Percentiles rank a stretch among this genome's conserved stretches.
Conservation (phyloP, 148 eudicot genomes). For the Simmondsia chinensis region DNA sequence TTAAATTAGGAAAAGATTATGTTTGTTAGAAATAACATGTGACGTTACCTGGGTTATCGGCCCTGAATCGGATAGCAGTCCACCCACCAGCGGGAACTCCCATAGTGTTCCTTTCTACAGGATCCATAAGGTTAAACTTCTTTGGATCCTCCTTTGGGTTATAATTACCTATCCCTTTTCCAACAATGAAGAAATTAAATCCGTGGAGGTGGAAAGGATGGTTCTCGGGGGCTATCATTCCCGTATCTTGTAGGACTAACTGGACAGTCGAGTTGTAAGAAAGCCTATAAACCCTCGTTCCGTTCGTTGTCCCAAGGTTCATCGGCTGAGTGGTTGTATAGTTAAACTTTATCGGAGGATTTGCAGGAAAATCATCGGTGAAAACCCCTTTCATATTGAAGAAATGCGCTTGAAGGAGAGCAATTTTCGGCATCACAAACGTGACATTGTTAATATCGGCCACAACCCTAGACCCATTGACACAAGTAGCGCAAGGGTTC, state of each 20-base stretch:
- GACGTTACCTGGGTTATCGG: slow-evolving; percentile 53
- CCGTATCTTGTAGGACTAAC: slow-evolving; percentile 42
- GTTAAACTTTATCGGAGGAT: slow-evolving; percentile 29
- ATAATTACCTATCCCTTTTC: slow-evolving; percentile 40
- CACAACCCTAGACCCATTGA: slow-evolving; percentile 31
- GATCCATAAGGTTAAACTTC: slow-evolving; percentile 44
- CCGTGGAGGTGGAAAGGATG: slow-evolving; percentile 50
- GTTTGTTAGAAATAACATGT: neutral
- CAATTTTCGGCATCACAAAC: slow-evolving; percentile 41
- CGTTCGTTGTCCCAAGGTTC: slow-evolving; percentile 21
- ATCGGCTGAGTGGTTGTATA: slow-evolving; percentile 30
- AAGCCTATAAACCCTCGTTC: slow-evolving; percentile 40
- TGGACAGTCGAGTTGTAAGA: slow-evolving; percentile 35
- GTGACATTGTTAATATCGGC: slow-evolving; percentile 49
- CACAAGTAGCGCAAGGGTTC: slow-evolving; percentile 37
- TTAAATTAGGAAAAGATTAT: neutral
- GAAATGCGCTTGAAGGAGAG: slow-evolving; percentile 53
- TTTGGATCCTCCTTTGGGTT: slow-evolving; percentile 25
- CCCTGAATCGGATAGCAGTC: slow-evolving; percentile 42
- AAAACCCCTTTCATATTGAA: slow-evolving; percentile 37
- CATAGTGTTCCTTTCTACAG: slow-evolving; percentile 40
- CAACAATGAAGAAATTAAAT: slow-evolving; percentile 41
- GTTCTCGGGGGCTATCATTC: slow-evolving; percentile 33
- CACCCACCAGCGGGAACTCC: slow-evolving; percentile 46
- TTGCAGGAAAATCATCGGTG: slow-evolving; percentile 42